Percentiles rank a stretch among this genome's conserved stretches.
Conservation (phyloP, 1,284 basidiomycete species). For the Irpex sp. region DNA sequence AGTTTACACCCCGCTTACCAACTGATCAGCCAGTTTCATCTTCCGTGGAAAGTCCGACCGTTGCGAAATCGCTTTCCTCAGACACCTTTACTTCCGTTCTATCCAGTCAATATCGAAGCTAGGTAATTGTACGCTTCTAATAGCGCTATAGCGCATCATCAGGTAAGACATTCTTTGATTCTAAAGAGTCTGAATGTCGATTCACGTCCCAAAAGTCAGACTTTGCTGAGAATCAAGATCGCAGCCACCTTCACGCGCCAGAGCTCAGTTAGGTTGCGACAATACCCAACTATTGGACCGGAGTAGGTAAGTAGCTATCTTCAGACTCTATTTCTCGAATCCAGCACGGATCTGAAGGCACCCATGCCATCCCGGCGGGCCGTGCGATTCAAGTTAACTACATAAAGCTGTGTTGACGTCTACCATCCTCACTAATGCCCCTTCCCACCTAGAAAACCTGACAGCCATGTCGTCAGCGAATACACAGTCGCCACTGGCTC, state of each 20-base stretch:
- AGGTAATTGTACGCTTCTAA: too few relatives aligned
- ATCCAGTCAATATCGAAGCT: too few relatives aligned
- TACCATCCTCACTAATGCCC: background rate
- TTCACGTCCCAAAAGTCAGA: background rate
- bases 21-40: background rate
- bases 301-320: background rate
- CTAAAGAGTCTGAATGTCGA: background rate
- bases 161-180: background rate
- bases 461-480: background rate
- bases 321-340: background rate
- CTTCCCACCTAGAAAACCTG: background rate
- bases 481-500: conserved; percentile 10
- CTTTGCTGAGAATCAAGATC: background rate
- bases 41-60: background rate
- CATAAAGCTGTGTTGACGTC: background rate
- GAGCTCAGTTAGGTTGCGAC: background rate
- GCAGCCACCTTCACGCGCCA: background rate
- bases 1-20: background rate
- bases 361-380: background rate
- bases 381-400: background rate
- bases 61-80: background rate
- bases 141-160: too few relatives aligned
- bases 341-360: background rate
- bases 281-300: background rate
- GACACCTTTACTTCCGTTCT: background rate